Evolutionary conservation across 1,284 basidiomycete species (phyloP), one percentile per base, ranked within the genome.

Genomic region (Irpex lacteus): DNA sequence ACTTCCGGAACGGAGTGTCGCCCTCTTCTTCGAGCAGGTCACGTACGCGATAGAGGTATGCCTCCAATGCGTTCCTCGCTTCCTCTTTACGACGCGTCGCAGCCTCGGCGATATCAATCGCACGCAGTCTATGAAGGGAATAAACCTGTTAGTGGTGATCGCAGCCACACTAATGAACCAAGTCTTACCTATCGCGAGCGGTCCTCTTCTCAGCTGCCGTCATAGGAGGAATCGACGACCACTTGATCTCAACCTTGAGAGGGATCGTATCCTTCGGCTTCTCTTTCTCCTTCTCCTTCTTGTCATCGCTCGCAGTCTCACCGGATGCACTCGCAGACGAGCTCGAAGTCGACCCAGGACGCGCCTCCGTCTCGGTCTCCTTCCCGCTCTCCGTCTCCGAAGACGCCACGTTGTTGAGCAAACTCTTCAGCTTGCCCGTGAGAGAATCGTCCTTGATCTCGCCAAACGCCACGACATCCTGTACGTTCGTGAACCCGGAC

Each of bases 61-160:
- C 86, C 77, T 99, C 98, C 63, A 99, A 87, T 34, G 86, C 83
- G 78, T 99, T 99, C 62, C 90, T 86, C 1, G 95, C 94, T 76
- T 98, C 97, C 73, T 97, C 97, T 59, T 89, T 88, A 60, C 88
- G 85, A 34, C 82, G 83, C 73, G 95, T 95, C 18, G 88, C 85
- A 1, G 82, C 79, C 75, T 98, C 96, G 61, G 91, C 90, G 7
- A 81, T 77, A 66, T 96, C 90, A 66, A 98, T 82, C 3, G 88
- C 85, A n/a, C 88, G 83, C 32, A 98, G 81, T 72, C 95, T 96
- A 64, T 13, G 53, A 37, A 34, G 13, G 18, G 15, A 19, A 40
- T 37, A 53, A 18, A n/a, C 18, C 52, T 13, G 50, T 47, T 19
- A 26, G 7, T 62, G 19, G 58, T 44, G 65, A 61, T n/a, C 11